These are phyloP conservation scores for Helminthosporium solani DNA, from an alignment of 2,329 filamentous ascomycete genomes.

Conservation along the genomic window DNA sequence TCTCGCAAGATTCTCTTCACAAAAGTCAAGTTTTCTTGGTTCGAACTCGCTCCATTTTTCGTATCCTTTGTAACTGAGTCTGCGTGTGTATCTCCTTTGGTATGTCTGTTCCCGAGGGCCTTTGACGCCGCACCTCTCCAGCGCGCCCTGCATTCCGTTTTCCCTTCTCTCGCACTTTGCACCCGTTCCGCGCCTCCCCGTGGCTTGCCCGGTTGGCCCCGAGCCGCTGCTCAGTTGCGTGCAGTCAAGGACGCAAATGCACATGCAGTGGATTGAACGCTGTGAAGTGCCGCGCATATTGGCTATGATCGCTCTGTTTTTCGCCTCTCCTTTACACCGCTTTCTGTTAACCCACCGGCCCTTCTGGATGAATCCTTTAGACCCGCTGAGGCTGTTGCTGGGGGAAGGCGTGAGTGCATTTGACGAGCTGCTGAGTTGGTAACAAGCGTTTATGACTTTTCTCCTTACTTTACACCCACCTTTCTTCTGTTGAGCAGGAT, in stretches of 20 bases:
- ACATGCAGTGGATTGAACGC: constrained; percentile 11
- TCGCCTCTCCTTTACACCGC: constrained; percentile 32
- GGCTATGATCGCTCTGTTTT: constrained; percentile 45
- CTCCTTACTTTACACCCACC: constrained; percentile 25
- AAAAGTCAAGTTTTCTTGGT: constrained; percentile 8
- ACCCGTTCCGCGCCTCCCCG: constrained; percentile 33
- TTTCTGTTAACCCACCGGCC: constrained; percentile 34
- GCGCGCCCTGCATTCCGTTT: constrained; percentile 28
- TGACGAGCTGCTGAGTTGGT: constrained; percentile 40
- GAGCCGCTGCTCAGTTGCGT: constrained; percentile 17
- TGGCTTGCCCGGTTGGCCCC: constrained; percentile 44
- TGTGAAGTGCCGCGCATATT: constrained; percentile 44
- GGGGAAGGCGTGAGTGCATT: constrained; percentile 26
- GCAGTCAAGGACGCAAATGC: constrained; percentile 30
- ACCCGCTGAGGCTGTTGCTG: constrained; percentile 40
- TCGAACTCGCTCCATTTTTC: constrained; percentile 16
- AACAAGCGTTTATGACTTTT: constrained; percentile 44
- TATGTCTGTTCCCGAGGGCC: constrained; percentile 46
- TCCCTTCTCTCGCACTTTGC: constrained; percentile 23
- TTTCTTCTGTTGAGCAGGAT: constrained; percentile 21
- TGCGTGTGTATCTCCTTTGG: constrained; percentile 41
- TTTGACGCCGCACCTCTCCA: constrained; percentile 49
- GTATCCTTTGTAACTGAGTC: constrained; percentile 24
- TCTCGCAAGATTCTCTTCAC: constrained; percentile 11
- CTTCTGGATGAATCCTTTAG: constrained; percentile 39